phyloP scores from a whole-genome alignment of 1,139 yeast species.

The Yamadazyma oceani region DNA sequence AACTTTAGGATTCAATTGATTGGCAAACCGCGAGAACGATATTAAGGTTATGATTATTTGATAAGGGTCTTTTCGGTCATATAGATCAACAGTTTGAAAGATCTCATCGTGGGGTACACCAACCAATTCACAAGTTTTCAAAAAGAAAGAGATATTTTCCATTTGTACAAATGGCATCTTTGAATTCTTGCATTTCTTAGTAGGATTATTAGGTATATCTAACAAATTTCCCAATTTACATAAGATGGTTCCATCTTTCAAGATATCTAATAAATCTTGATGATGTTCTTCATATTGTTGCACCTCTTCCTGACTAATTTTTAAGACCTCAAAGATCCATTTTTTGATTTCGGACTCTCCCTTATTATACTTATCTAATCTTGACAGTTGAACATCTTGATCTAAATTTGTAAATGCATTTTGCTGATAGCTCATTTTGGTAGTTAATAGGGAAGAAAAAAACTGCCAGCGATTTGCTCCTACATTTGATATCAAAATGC shows the following conservation, averaged over 20 bases:
- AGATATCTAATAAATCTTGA: conserved; percentile 45
- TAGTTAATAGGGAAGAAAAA: background rate
- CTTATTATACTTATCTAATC: conserved; percentile 49
- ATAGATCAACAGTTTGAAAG: conserved; percentile 80
- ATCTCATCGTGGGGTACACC: conserved; percentile 85
- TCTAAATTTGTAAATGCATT: conserved; percentile 52
- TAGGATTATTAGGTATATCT: conserved; percentile 41
- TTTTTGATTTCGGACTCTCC: conserved; percentile 46
- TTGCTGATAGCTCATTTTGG: conserved; percentile 15
- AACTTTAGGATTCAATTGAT: conserved; percentile 33
- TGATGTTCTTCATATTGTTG: conserved; percentile 13
- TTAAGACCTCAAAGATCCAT: conserved; percentile 46
- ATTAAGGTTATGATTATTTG: conserved; percentile 74
- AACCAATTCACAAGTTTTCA: conserved; percentile 55
- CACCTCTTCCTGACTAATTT: conserved; percentile 18
- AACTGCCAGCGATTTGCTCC: background rate
- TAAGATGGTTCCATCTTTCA: conserved; percentile 67
- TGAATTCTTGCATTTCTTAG: conserved; percentile 54
- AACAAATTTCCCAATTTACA: conserved; percentile 49
- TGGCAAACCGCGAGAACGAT: conserved; percentile 60
- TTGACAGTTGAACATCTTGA: conserved; percentile 27
- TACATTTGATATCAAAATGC: background rate
- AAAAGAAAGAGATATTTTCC: conserved; percentile 81
- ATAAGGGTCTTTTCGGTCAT: conserved; percentile 71
- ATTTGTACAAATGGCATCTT: conserved; percentile 82